Base-by-base conservation (phyloP, 306 rosid genomes). In the Rosa persica region DNA sequence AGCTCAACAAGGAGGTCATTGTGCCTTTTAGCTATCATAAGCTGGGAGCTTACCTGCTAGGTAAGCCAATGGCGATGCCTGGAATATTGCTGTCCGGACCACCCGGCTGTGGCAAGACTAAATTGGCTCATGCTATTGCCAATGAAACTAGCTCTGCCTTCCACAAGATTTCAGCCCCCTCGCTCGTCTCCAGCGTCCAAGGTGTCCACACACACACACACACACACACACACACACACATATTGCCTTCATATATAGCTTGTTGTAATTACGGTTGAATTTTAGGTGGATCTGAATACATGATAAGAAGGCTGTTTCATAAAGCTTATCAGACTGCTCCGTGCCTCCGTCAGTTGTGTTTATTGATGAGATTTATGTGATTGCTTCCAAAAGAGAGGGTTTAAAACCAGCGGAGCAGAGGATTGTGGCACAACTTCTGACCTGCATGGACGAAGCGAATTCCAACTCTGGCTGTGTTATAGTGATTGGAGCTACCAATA, bases 61-160 rank as follows among this genome's bases (percentile, higher is more conserved):
- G 85, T 48, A 83, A 62, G 49, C 96, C 97, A 3, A 81, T 47
- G 51, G 17, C 51, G 13, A 11, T 84, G 79, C 44, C 86, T 4
- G 98, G 96, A 52, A 90, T 93, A 76, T 82, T 93, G 70, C 79
- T 93, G 58, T 90, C 87, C 39, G 97, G 98, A 6, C 97, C 97
- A 2, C 90, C 97, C 0, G 98, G 98, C 16, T 93, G 97, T 82
- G 98, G 98, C 25, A 93, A 93, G 82, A 93, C 97, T 16, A 91
- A 67, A 30, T 84, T 93, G 54, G 96, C 98, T 75, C 90, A 86
- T 76, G 98, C 98, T 73, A 91, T 92, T 39, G 97, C 98, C 13
- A 84, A 90, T 73, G 98, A 90, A 82, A 84, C 93, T 8, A 84
- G 88, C 4, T 77, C 87, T 74, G 91, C 97, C 0, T 93, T 91